Percentiles rank a stretch among this genome's conserved stretches.
Conservation (phyloP, 305 asterid genomes). For the Lippia alba region DNA sequence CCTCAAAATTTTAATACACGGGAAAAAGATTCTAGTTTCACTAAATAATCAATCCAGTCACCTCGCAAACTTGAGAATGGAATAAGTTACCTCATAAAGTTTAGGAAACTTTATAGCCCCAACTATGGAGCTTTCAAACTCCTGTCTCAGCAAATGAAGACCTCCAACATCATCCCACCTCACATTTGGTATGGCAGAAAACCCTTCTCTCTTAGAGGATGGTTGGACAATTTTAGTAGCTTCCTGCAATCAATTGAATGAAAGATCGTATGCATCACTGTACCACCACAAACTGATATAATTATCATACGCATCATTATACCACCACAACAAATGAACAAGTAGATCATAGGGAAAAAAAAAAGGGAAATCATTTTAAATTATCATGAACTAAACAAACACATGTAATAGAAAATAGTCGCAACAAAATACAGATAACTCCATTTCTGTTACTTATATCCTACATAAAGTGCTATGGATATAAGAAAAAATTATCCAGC, state of each 20-base stretch:
- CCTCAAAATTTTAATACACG: not conserved
- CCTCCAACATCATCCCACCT: constrained; percentile 98
- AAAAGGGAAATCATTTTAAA: not conserved
- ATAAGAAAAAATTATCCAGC: not conserved
- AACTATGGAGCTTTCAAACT: constrained; percentile 69
- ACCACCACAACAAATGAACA: not conserved
- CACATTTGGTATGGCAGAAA: constrained; percentile 81
- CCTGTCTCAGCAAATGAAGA: constrained; percentile 57
- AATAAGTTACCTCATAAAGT: constrained; percentile 60
- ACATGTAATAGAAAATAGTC: not conserved
- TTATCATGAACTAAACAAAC: constrained; percentile 8
- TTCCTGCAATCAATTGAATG: constrained; percentile 56
- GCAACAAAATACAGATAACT: too few relatives aligned
- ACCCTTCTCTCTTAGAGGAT: constrained; percentile 89
- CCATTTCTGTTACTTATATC: not conserved
- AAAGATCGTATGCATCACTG: not conserved
- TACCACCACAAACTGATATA: too few relatives aligned
- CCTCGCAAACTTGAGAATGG: constrained; percentile 13
- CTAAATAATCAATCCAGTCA: constrained; percentile 11
- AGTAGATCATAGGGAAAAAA: too few relatives aligned
- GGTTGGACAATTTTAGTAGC: constrained; percentile 85
- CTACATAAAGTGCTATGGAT: not conserved
- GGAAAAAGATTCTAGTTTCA: not conserved
- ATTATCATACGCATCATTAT: constrained; percentile 19
- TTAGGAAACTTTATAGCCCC: constrained; percentile 75